phyloP scores from a whole-genome alignment of 2,329 filamentous ascomycete genomes.

The Paracamarosporium sp. region DNA sequence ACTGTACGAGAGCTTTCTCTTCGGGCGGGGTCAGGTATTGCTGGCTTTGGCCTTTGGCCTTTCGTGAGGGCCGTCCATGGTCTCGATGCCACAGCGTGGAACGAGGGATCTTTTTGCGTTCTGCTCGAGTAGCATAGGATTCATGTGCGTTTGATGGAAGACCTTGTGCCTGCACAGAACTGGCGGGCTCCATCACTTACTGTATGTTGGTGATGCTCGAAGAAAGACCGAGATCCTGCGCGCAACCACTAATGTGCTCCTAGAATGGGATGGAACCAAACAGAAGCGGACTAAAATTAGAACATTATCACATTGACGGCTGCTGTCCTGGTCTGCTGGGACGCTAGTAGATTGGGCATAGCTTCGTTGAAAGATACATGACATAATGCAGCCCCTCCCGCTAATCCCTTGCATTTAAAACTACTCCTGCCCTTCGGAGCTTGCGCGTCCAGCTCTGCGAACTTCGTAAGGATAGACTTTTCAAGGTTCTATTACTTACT shows the following conservation, averaged over 20 bases:
- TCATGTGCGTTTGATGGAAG: conserved; percentile 9
- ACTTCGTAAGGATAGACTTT: not conserved
- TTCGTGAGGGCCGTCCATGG: conserved; percentile 19
- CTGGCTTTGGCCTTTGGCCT: conserved; percentile 19
- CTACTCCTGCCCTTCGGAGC: not conserved
- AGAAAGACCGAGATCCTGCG: not conserved
- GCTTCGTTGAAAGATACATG: no score
- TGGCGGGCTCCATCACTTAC: conserved; percentile 17
- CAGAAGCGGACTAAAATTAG: not conserved
- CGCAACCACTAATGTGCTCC: not conserved
- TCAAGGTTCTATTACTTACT: not conserved
- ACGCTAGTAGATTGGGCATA: no score
- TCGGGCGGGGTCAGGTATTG: conserved; percentile 35
- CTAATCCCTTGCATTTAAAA: not conserved
- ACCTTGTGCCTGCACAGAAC: conserved; percentile 15
- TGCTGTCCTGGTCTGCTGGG: no score
- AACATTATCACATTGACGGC: not conserved
- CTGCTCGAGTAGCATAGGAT: conserved; percentile 15
- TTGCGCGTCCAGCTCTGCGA: not conserved
- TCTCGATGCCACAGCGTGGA: conserved; percentile 20
- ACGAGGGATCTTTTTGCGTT: conserved; percentile 15
- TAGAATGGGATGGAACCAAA: not conserved
- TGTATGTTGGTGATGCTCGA: not conserved
- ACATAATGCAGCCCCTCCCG: not conserved
- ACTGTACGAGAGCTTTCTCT: conserved; percentile 33